Evolutionary conservation across 106 monocot genomes (phyloP).

Genomic region (Allium fistulosum): DNA sequence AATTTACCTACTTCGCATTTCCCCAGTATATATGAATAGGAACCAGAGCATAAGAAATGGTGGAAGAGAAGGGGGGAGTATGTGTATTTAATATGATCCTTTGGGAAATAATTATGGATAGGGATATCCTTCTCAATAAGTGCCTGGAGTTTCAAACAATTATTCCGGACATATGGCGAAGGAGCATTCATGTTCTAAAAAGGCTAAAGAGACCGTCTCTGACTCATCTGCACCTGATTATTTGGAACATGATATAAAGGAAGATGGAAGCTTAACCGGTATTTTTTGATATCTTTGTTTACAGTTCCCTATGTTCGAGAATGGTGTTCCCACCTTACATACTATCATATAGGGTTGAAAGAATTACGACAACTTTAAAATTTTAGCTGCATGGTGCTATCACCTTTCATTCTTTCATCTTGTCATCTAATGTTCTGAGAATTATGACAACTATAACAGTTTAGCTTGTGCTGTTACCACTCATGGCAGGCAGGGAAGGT

Average conservation of each 20-base stretch:
- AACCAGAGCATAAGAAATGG: constrained; percentile 1
- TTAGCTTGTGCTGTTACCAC: no score
- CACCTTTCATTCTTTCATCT: no score
- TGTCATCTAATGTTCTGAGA: no score
- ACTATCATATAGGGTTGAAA: no score
- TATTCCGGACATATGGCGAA: constrained; percentile 19
- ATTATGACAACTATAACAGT: no score
- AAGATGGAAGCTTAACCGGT: constrained; percentile 13
- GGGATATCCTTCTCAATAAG: constrained; percentile 38
- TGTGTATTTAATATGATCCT: constrained; percentile 31
- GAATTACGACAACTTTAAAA: no score
- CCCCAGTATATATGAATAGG: constrained; percentile 14
- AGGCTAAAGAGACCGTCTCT: constrained; percentile 19
- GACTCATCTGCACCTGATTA: constrained; percentile 23
- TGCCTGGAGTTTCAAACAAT: constrained; percentile 20
- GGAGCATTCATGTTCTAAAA: constrained; percentile 30
- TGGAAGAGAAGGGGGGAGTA: constrained; percentile 18
- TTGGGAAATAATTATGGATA: constrained; percentile 16
- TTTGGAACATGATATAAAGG: constrained; percentile 11
- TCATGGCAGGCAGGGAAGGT: no score
- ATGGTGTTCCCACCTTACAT: no score
- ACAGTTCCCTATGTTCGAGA: no score
- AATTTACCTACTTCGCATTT: constrained; percentile 32
- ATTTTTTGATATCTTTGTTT: no score
- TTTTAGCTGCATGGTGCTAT: no score